Evolutionary conservation across 1,284 basidiomycete genomes (phyloP), one percentile per base, ranked within the genome.

Genomic region (Agroathelia rolfsii): DNA sequence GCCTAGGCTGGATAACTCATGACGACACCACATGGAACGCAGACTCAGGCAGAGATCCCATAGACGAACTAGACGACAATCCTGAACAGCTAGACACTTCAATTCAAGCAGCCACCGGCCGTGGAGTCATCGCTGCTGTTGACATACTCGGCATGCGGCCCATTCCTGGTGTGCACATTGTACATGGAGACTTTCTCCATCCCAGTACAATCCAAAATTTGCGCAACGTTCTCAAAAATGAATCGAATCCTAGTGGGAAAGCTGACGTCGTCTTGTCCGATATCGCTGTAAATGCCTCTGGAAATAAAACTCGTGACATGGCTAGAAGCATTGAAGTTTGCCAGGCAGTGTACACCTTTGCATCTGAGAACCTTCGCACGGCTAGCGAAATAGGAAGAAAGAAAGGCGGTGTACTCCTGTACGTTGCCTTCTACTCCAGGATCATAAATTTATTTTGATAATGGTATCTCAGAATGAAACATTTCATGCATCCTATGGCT

Each of bases 171-270:
- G 84, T 87, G 13, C 59, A 72, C 19, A 62, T 70, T 12, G 49
- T 93, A 13, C 69, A 78, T 47, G 76, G 73, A 36, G 76, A 93
- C 53, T 90, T 93, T 44, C 65, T 90, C n/a, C 59, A 66, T 0
- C 58, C 66, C 0, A n/a, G n/a, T 15, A 74, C 82, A 0, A 64
- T 64, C 24, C 41, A 40, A 4, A 47, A 59, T 19, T 62, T 90
- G 16, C 58, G 58, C 7, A 46, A 50, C 9, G 48, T 77, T 6
- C 57, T 85, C 9, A 50, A 47, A 19, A 46, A 44, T 24, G 34
- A 47, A 12, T 45, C 42, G 21, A n/a, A 62, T 41, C 48, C 52
- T 0, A 57, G 59, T 8, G 66, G 63, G 12, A 69, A 67, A 55
- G 75, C 69, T 6, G 82, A 87, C 46, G 55, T 87, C 9, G 65